Conservation (phyloP, 169 alveolate genomes). For the Cryptosporidium baileyi region DNA sequence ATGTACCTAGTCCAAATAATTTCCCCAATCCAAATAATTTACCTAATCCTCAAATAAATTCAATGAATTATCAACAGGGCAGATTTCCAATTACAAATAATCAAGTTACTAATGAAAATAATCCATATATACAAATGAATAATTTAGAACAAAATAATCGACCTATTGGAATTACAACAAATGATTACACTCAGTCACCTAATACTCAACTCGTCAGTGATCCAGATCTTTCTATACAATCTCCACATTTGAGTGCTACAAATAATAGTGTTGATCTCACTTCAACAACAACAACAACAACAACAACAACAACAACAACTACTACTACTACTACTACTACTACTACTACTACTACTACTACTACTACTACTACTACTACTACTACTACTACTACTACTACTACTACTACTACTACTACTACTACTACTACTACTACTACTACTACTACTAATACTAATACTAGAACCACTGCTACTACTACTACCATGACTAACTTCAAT, state of each 20-base stretch:
- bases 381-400: slow-evolving; percentile 21
- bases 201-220: not conserved
- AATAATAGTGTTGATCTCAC: not conserved
- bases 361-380: slow-evolving; percentile 14
- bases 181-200: not conserved
- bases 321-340: slow-evolving; percentile 1
- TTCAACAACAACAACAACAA: not conserved
- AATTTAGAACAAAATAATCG: not conserved
- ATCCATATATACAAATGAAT: not conserved
- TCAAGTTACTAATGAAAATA: not conserved
- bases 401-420: not conserved
- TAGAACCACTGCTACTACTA: slow-evolving; percentile 5
- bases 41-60: no score
- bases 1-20: not conserved
- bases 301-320: not conserved
- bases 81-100: no score
- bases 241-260: not conserved
- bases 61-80: no score
- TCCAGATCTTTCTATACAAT: no score
- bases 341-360: slow-evolving; percentile 9
- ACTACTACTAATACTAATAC: slow-evolving; percentile 16
- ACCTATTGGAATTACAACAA: not conserved
- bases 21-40: no score
- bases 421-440: not conserved
- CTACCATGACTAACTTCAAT: not conserved